Evolutionary conservation across 768 basidiomycete species (phyloP), one percentile per base, ranked within the genome.

Genomic region (Pisolithus tinctorius): DNA sequence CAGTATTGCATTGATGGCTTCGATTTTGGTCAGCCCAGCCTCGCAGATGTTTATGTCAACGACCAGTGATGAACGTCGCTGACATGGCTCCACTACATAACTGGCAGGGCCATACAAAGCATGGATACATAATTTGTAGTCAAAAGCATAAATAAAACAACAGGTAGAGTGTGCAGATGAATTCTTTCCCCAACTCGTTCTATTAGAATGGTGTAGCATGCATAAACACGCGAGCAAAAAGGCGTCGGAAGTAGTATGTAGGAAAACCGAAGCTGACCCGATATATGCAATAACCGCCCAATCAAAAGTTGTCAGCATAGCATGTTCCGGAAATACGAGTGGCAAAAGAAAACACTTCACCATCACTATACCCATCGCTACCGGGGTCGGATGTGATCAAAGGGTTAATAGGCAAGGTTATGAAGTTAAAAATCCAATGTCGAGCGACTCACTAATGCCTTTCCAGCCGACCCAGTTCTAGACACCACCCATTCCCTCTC

Each of bases 351-450:
- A 37, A 53, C 43, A 23, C 69, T 81, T 51, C 55, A 82, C 85
- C 89, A 93, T 87, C 37, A 94, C 88, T 90, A 96, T 89, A 6
- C 83, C 85, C 86, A 93, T 91, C 9, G 86, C 92, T 51, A 86
- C 73, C 2, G 84, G 82, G 6, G 83, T 82, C 43, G 87, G 65
- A 76, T 79, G 42, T 4, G 11, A 29, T 26, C 25, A 1, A 26
- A 42, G 62, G 30, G 64, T 49, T 14, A 53, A 40, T 31, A 44
- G 25, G 45, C 40, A 47, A 53, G 44, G 38, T 5, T 17, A 0
- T n/a, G 1, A 20, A 39, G 50, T 17, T 47, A 48, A 9, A 20
- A 6, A 26, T 11, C 2, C 4, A 26, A 20, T 13, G 6, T 45
- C 45, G 40, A 50, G 45, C 38, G 27, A 69, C 81, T 69, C 61